Evolutionary conservation across 331 rosid species (phyloP), one percentile per base, ranked within the genome.

Genomic region (Quercus phellos): DNA sequence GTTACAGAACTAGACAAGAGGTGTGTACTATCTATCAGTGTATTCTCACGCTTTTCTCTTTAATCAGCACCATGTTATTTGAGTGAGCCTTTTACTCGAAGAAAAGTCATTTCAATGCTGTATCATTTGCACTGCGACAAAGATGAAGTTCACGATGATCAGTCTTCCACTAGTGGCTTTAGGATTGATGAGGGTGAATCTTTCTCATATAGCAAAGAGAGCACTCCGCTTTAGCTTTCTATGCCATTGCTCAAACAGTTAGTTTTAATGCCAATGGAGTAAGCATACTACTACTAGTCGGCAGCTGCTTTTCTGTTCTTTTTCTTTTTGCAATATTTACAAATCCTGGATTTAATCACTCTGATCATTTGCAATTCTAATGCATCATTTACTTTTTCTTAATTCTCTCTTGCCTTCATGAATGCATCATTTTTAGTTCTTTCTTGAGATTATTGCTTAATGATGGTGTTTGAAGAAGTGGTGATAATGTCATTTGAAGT

Each of bases 161-260:
- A 78, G 30, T 53, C 43, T 58, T 78, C 60, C 68, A 68, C 68
- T 78, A 46, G 51, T 19, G 53, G 42, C 27, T 51, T n/a, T 21
- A 60, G 64, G 73, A 70, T 34, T 26, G 81, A 38, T 35, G 24
- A 14, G 19, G 22, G 21, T 2, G 35, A 13, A 29, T 26, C 17
- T 51, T 30, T 70, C 35, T 43, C 1, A 26, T 4, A 27, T 27
- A 6, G 68, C 68, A 61, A 12, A 26, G 38, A 61, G 38, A 10
- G 70, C 13, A 64, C 46, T 5, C 21, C 29, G 18, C 68, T 61
- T 27, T 17, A 3, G 70, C 14, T 64, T 29, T 64, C 12, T 17
- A 63, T 6, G 2, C 34, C 70, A 10, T 16, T 30, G 7, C 21
- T 32, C 18, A 10, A 59, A 46, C 3, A 46, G 0, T 46, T 12